Evolutionary conservation across 169 alveolate genomes (phyloP).

Genomic region (Plasmodium reichenowi): DNA sequence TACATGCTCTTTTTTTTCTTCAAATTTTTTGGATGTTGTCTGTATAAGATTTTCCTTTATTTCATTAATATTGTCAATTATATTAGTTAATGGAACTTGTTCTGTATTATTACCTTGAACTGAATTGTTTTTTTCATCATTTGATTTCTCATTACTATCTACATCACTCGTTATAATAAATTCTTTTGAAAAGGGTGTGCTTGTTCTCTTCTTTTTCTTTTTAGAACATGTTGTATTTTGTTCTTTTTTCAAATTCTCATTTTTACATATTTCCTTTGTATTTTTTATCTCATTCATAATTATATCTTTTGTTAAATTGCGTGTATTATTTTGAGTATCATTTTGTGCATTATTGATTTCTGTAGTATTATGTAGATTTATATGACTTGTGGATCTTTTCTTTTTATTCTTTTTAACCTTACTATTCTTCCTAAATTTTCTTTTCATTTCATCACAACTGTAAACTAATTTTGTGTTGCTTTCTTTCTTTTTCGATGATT

Average conservation of each 20-base stretch:
- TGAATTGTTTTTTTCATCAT: neutral
- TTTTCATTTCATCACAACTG: neutral
- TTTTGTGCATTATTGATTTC: neutral
- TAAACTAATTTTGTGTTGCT: neutral
- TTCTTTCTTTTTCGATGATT: neutral
- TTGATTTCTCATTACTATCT: neutral
- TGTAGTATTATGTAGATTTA: neutral
- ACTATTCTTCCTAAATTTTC: neutral
- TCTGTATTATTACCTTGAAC: neutral
- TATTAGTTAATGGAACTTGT: neutral
- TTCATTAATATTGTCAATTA: neutral
- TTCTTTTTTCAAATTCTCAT: neutral
- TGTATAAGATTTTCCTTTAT: neutral
- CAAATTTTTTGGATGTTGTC: neutral
- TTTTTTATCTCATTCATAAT: conserved; percentile 54
- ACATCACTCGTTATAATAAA: neutral
- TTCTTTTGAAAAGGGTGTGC: conserved; percentile 12
- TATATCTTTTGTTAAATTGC: conserved; percentile 67
- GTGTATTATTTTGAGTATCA: conserved; percentile 41
- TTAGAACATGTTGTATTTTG: neutral
- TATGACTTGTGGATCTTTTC: neutral
- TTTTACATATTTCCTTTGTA: conserved; percentile 10
- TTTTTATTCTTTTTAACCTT: neutral
- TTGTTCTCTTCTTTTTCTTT: conserved; percentile 1
- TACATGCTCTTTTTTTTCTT: conserved; percentile 19